Evolutionary conservation across 177 flowering plant genomes (phyloP), one percentile per base, ranked within the genome.

Genomic region (Vitis hybrid): DNA sequence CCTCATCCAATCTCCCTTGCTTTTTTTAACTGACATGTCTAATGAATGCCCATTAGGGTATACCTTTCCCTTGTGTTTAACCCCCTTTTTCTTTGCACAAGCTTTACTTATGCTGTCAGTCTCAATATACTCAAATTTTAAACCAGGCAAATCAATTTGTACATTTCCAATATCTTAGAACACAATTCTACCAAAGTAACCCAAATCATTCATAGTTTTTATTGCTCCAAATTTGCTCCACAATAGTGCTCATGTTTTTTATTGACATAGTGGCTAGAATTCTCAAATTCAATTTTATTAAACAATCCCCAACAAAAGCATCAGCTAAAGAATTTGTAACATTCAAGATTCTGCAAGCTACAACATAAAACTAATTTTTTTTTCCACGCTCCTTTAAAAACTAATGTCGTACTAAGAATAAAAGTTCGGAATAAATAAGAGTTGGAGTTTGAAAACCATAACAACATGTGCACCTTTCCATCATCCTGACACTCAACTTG

Each of bases 361-460:
- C 80, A 45, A 78, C 64, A 16, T 68, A 68, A 1, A 89, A 61
- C 67, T 34, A 70, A 60, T 83, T 78, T 73, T 34, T 49, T 79
- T 74, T 89, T 83, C 96, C 94, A 94, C 0, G 68, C 67, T 57
- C 92, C 98, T 71, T 92, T 92, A 5, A 81, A 91, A 45, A 92
- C 75, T 71, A 89, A 73, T 0, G 88, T 73, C 14, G 66, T 79
- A 26, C 68, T 68, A 3, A 85, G 88, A 73, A 61, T 76, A 20
- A 87, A 75, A 49, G 76, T 6, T 16, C 16, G 62, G 29, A 61
- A 51, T 66, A 72, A 70, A 1, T 12, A 0, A 63, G 63, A 13
- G 20, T 68, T 80, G 26, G 54, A 50, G 60, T 81, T 83, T 2
- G 66, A 69, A 79, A 91, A 90, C 22, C 65, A 69, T 14, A 90